Evolutionary conservation across 2,329 filamentous ascomycete species (phyloP), one percentile per base, ranked within the genome.

Genomic region (Stemphylium lycopersici): DNA sequence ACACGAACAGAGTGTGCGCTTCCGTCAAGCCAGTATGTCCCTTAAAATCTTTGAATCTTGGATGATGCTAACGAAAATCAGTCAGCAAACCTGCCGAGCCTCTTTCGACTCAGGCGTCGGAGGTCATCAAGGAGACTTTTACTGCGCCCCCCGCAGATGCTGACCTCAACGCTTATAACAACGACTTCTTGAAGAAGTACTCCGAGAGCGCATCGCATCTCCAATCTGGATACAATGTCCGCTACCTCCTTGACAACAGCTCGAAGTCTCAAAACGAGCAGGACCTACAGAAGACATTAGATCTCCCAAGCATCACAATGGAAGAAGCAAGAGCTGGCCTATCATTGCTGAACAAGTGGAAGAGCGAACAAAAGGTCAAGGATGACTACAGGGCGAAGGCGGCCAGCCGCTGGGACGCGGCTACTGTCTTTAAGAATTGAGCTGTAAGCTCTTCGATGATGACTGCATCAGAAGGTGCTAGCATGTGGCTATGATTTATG

Each of bases 1-100:
- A n/a, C 87, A 93, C 70, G 86, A 91, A 68, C 90, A 95, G 72
- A 81, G 84, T 26, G 79, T 88, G 38, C 84, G 85, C 52, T 88
- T 97, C 78, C 86, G 85, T 59, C 81, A 87, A 63, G 80, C 84
- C 31, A 75, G 77, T 78, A 66, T 70, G 75, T 58, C 12, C 13
- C 16, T 15, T 6, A 8, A 12, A 33, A 22, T 13, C 29, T 13
- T 36, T 16, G 6, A 12, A 38, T 36, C 3, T 12, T 18, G 20
- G n/a, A 29, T 32, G n/a, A 36, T 39, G 12, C 59, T 63, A 53
- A 65, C 47, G 47, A 49, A 7, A 2, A 38, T 55, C 51, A 74
- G 71, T 73, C 33, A 61, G 57, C 50, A 67, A 67, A 42, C 48
- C 61, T 46, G 63, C 74, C 82, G 15, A 82, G 82, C 57, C 66